Percentiles rank a stretch among this genome's conserved stretches.
Evolutionary conservation across 1,139 yeast species (phyloP).

Genomic region (Meyerozyma elateridarum): DNA sequence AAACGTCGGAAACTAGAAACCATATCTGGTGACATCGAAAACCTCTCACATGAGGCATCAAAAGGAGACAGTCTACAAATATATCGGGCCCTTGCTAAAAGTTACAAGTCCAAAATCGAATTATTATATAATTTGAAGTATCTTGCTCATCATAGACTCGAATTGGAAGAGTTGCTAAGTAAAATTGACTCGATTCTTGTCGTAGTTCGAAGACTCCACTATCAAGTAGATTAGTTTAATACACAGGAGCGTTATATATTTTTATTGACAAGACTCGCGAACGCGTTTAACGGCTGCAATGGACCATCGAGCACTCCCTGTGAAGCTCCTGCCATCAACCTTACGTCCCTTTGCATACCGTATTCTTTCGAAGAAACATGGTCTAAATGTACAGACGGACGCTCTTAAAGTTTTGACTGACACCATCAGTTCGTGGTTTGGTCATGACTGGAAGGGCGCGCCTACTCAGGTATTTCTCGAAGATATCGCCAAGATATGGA

Average conservation of each 20-base stretch:
- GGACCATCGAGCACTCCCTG: conserved; percentile 49
- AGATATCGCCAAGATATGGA: conserved; percentile 79
- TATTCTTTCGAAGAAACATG: conserved; percentile 84
- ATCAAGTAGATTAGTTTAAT: background rate
- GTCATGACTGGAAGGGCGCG: conserved; percentile 79
- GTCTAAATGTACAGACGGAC: conserved; percentile 81
- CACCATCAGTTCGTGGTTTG: conserved; percentile 68
- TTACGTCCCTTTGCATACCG: conserved; percentile 90
- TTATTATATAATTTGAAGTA: background rate
- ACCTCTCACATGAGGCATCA: background rate
- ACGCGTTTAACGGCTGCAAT: conserved; percentile 1
- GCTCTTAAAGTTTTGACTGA: conserved; percentile 74
- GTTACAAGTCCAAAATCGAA: background rate
- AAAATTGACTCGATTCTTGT: too few relatives aligned
- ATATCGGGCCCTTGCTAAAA: background rate
- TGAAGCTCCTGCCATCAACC: conserved; percentile 71
- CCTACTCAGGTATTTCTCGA: conserved; percentile 69
- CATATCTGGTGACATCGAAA: background rate
- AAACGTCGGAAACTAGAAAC: background rate
- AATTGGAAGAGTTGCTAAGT: background rate
- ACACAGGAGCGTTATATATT: background rate
- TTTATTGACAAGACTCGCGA: conserved; percentile 2
- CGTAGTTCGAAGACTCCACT: too few relatives aligned
- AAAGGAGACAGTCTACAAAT: background rate
- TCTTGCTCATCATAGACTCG: background rate